These are phyloP conservation scores for Chamaecyparis obtusa DNA, from an alignment of 75 land plant species.

Conservation along the genomic window DNA sequence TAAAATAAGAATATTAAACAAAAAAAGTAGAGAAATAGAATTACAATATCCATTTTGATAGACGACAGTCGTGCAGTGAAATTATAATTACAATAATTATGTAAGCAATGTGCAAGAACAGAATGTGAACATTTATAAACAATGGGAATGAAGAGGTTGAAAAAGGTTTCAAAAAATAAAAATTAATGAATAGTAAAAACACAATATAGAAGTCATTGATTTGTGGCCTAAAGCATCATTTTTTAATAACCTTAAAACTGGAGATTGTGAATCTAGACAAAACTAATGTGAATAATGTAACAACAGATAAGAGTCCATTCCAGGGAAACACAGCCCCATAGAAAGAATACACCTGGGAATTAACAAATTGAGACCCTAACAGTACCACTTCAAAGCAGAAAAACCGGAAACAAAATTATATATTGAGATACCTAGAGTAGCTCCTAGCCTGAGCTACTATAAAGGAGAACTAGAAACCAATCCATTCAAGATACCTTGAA, in stretches of 20 bases:
- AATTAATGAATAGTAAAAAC: background rate
- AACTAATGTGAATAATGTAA: background rate
- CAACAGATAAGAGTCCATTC: background rate
- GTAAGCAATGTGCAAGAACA: background rate
- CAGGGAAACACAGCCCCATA: background rate
- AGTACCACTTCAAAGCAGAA: background rate
- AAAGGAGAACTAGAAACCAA: slow-evolving; percentile 19
- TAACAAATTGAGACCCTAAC: background rate
- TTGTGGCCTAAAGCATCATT: background rate
- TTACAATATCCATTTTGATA: background rate
- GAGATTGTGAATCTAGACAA: slow-evolving; percentile 6
- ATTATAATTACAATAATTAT: background rate
- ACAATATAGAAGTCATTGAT: background rate
- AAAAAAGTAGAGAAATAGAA: slow-evolving; percentile 1
- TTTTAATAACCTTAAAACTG: background rate
- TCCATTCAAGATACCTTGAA: slow-evolving; percentile 51
- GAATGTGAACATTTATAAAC: background rate
- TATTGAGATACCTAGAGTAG: slow-evolving; percentile 65
- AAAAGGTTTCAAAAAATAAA: background rate
- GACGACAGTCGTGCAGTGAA: background rate
- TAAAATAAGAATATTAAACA: background rate
- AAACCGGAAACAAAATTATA: background rate
- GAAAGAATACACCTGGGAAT: background rate
- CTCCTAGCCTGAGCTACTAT: slow-evolving; percentile 87
- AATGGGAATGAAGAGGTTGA: background rate